Base-by-base conservation (phyloP, 345 rosid genomes). In the Gossypium ekmanianum region DNA sequence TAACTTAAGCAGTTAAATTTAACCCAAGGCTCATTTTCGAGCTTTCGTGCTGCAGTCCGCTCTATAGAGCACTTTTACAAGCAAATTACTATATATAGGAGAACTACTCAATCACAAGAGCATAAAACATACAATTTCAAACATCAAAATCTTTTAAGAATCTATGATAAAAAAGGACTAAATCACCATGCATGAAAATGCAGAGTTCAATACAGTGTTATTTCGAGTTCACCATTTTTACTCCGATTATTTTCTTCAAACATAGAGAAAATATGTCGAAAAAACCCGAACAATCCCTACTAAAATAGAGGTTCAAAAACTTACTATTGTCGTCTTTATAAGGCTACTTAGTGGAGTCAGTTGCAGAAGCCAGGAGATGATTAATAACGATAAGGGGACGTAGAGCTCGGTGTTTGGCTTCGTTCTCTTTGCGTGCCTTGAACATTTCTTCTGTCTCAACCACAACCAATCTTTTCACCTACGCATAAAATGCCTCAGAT, bases 361-460 rank as follows among this genome's bases (percentile, higher is more conserved):
- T n/a, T 55, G 22, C 59, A 55, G 59, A 55, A 55, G 59, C 59
- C 2, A 11, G 24, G 11, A n/a, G 22, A 55, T 55, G 59, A n/a
- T 22, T 55, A 55, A 55, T 55, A 24, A 55, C 24, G 8, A 55
- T 55, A n/a, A 24, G 59, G 16, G 59, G 24, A 22, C 12, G 59
- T 8, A 55, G 59, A 17, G 11, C 59, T 6, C 12, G 24, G 24
- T 55, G 59, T 55, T 52, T n/a, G 10, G 24, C 24, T 55, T 55
- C 24, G 2, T 18, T 55, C n/a, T n/a, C 59, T 55, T 55, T 55
- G 59, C 59, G 59, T 17, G 59, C 59, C 59, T 55, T 55, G 1
- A 55, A 55, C 59, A 55, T 55, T 55, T 55, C 59, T 55, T 55
- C 59, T 22, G 59, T 55, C 59, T 55, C 59, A 55, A 55, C 24